Evolutionary conservation across 805 yeast species (phyloP).

Genomic region (Schwanniomyces polymorphus): DNA sequence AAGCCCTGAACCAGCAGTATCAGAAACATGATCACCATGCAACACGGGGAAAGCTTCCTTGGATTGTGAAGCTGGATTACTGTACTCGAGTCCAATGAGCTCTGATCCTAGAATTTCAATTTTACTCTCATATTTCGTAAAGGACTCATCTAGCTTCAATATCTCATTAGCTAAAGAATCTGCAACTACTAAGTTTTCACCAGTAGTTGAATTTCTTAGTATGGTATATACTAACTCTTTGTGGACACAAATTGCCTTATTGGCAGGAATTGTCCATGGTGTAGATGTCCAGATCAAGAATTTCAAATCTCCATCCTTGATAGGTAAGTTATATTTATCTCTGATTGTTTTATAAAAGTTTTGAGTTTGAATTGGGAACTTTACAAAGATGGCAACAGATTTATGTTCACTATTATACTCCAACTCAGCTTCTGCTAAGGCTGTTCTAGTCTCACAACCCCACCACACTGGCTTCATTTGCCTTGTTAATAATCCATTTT

Average conservation of each 20-base stretch:
- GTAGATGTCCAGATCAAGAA: constrained; percentile 93
- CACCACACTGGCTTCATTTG: constrained; percentile 95
- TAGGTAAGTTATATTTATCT: neutral
- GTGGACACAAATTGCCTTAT: constrained; percentile 78
- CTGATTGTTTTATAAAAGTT: constrained; percentile 10
- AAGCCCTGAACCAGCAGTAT: constrained; percentile 85
- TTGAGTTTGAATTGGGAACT: constrained; percentile 48
- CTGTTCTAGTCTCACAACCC: constrained; percentile 94
- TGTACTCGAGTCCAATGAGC: constrained; percentile 41
- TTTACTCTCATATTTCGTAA: neutral
- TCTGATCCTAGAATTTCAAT: constrained; percentile 17
- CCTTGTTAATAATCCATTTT: constrained; percentile 68
- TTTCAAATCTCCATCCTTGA: constrained; percentile 9
- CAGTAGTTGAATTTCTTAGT: constrained; percentile 19
- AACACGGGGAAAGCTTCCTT: constrained; percentile 55
- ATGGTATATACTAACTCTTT: constrained; percentile 58
- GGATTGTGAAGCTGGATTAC: constrained; percentile 50
- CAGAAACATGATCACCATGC: constrained; percentile 80
- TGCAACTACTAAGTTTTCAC: constrained; percentile 59
- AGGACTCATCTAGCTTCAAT: constrained; percentile 24
- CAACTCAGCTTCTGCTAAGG: constrained; percentile 94
- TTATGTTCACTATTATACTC: constrained; percentile 76
- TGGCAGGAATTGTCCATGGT: constrained; percentile 95
- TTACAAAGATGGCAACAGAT: constrained; percentile 68
- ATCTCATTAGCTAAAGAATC: constrained; percentile 44